A percentile compares a stretch with the other conserved stretches of the same genome.
phyloP scores from a whole-genome alignment of 2,329 filamentous ascomycete genomes.

The Sphaerulina musiva region DNA sequence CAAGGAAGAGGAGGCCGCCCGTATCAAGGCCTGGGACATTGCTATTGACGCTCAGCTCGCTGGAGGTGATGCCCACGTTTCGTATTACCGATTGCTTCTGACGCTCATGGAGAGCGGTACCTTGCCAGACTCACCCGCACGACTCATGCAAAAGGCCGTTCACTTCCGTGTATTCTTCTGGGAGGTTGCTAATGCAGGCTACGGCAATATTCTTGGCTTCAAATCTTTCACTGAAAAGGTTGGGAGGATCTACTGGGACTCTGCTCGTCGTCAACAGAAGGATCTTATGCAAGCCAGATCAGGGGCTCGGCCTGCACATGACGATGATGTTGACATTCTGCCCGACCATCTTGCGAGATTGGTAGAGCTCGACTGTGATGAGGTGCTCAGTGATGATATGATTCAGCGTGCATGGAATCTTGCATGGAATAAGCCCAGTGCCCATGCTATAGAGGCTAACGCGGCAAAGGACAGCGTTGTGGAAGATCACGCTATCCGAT shows the following conservation, averaged over 20 bases:
- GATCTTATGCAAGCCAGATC: conserved; percentile 27
- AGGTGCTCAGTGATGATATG: conserved; percentile 70
- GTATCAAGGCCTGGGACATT: conserved; percentile 88
- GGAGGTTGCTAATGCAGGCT: conserved; percentile 62
- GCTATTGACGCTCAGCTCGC: conserved; percentile 88
- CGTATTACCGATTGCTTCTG: conserved; percentile 74
- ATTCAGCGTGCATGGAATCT: conserved; percentile 83
- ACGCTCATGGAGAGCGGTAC: conserved; percentile 85
- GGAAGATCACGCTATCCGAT: conserved; percentile 76
- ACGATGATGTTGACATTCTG: conserved; percentile 57
- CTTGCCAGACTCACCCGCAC: conserved; percentile 70
- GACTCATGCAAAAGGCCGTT: conserved; percentile 85
- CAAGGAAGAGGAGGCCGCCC: conserved; percentile 75
- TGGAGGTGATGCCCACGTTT: conserved; percentile 83
- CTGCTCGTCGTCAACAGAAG: conserved; percentile 61
- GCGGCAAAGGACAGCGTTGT: conserved; percentile 76
- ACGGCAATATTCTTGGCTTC: conserved; percentile 57
- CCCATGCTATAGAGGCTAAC: conserved; percentile 58
- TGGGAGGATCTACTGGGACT: conserved; percentile 72
- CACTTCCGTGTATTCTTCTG: conserved; percentile 86
- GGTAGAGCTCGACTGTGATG: conserved; percentile 71
- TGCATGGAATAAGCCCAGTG: conserved; percentile 75
- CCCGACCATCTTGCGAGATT: conserved; percentile 70
- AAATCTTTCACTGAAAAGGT: conserved; percentile 66
- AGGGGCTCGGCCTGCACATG: conserved; percentile 24